Evolutionary conservation across 345 rosid genomes (phyloP).

Genomic region (Psidium guajava): DNA sequence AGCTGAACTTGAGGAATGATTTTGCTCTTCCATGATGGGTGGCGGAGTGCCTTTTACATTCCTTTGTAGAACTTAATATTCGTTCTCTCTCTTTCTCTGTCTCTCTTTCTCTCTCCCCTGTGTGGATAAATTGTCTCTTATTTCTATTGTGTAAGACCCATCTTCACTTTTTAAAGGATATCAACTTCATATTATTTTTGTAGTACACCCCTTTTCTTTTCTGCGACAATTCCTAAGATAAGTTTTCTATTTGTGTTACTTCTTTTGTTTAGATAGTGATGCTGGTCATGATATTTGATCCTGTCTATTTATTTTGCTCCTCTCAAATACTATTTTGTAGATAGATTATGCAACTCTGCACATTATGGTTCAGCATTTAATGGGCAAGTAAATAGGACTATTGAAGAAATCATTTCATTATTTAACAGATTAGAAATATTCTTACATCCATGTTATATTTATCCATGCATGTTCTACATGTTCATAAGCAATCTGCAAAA

Average conservation of each 20-base stretch:
- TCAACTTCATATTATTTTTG: background rate
- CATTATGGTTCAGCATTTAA: background rate
- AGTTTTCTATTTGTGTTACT: background rate
- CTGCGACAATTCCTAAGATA: background rate
- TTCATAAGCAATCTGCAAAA: background rate
- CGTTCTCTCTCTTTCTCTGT: background rate
- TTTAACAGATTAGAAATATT: background rate
- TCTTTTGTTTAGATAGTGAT: background rate
- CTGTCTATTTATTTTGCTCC: background rate
- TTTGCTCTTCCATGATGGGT: slow-evolving; percentile 6
- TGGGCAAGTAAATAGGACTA: background rate
- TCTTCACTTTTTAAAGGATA: background rate
- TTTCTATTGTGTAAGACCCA: background rate
- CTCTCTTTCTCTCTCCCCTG: background rate
- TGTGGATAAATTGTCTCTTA: background rate
- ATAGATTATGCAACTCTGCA: background rate
- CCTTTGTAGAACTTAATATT: background rate
- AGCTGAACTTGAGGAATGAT: slow-evolving; percentile 39
- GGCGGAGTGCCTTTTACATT: background rate
- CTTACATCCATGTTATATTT: background rate
- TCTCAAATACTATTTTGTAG: background rate
- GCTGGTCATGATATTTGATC: background rate
- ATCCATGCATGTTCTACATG: background rate
- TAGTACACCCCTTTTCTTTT: background rate
- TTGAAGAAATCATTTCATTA: background rate